Evolutionary conservation across 2,329 filamentous ascomycete species (phyloP).

Genomic region (Zasmidium angulare): DNA sequence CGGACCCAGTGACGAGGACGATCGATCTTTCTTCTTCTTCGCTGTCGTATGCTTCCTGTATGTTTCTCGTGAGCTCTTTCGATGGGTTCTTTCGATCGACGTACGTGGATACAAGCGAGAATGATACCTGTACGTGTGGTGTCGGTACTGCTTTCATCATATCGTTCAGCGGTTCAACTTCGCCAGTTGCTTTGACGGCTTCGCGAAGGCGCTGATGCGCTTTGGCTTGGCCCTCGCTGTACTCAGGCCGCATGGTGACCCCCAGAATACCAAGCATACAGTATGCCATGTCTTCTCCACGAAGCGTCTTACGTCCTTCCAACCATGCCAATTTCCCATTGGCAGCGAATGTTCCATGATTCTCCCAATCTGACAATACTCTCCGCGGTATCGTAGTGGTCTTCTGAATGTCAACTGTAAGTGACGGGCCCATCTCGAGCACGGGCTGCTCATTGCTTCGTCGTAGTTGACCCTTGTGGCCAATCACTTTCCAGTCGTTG

Average conservation of each 20-base stretch:
- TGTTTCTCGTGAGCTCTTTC: neutral
- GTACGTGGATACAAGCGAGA: neutral
- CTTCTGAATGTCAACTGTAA: neutral
- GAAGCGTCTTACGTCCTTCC: neutral
- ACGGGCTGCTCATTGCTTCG: neutral
- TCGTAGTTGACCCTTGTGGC: conserved; percentile 3
- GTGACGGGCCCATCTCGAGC: neutral
- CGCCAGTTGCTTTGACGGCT: neutral
- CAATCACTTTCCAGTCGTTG: conserved; percentile 9
- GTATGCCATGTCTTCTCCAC: neutral
- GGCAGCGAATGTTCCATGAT: too few species aligned
- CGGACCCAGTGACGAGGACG: neutral
- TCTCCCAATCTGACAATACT: neutral
- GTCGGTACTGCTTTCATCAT: neutral
- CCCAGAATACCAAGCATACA: neutral
- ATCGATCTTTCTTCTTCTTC: neutral
- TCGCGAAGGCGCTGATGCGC: neutral
- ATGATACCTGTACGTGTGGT: neutral
- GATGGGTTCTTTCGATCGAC: neutral
- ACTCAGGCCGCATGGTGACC: neutral
- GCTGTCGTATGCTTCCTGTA: neutral
- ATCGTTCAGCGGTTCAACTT: neutral
- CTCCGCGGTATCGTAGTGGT: neutral
- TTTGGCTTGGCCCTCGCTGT: conserved; percentile 1
- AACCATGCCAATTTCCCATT: neutral